These are phyloP conservation scores for Eimeria sp. DNA, from an alignment of 169 alveolate genomes.

Conservation along the genomic window DNA sequence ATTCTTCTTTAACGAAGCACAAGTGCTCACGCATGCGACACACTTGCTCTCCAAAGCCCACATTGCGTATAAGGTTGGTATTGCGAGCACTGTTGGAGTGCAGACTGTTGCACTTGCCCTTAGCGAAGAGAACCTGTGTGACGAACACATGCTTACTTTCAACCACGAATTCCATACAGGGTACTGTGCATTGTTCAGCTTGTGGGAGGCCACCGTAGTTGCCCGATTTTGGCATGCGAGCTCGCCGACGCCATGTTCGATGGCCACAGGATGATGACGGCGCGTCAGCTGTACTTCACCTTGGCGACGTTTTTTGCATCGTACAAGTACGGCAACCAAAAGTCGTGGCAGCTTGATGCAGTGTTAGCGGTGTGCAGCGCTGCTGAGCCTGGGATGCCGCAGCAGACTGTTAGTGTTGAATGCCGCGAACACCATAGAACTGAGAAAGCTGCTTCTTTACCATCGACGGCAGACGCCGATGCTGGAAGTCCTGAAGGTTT, in stretches of 20 bases:
- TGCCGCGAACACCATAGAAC: background rate
- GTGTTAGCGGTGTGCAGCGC: constrained; percentile 12
- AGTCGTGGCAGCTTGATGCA: constrained; percentile 64
- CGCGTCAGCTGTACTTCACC: constrained; percentile 81
- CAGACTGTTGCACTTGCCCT: background rate
- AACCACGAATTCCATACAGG: background rate
- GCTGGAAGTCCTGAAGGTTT: background rate
- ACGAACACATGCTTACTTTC: background rate
- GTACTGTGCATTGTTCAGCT: constrained; percentile 53
- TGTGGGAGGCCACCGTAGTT: constrained; percentile 72
- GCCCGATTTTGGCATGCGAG: constrained; percentile 81
- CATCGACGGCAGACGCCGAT: background rate
- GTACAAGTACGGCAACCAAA: constrained; percentile 11
- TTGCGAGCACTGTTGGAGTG: background rate
- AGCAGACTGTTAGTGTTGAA: background rate
- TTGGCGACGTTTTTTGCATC: constrained; percentile 71
- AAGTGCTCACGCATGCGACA: constrained; percentile 79
- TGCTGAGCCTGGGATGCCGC: background rate
- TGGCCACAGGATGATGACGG: constrained; percentile 76
- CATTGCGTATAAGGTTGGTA: constrained; percentile 49
- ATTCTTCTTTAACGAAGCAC: constrained; percentile 72
- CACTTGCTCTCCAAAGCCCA: constrained; percentile 78
- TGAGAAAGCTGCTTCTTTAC: background rate
- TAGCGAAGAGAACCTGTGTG: background rate
- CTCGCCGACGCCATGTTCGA: constrained; percentile 82